Percentiles rank a stretch among this genome's conserved stretches.
Conservation (phyloP, 1,284 basidiomycete genomes). For the Apiotrichum veenhuisii region DNA sequence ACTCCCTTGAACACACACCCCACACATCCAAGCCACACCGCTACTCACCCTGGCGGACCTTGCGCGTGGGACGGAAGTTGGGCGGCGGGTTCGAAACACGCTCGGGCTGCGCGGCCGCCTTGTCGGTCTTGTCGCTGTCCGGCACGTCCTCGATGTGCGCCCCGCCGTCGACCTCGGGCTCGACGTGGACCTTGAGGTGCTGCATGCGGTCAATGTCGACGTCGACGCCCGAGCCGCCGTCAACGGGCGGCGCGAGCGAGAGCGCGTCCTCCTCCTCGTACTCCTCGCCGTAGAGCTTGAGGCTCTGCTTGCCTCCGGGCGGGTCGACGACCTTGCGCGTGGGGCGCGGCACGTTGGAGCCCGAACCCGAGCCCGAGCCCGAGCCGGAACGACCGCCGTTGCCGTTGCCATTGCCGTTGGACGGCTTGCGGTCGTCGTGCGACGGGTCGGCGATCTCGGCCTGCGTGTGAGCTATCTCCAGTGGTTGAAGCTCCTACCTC, state of each 20-base stretch:
- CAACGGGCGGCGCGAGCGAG: constrained; percentile 42
- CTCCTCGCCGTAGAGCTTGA: constrained; percentile 42
- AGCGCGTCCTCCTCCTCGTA: constrained; percentile 48
- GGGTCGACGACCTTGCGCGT: constrained; percentile 47
- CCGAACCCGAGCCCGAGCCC: too few relatives aligned
- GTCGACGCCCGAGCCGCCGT: constrained; percentile 42
- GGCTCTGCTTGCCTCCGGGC: constrained; percentile 43
- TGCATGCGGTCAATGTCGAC: constrained; percentile 44
- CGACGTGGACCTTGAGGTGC: constrained; percentile 42
- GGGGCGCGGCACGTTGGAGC: constrained; percentile 32
- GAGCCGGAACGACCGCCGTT: background rate
- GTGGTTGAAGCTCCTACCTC: constrained; percentile 31
- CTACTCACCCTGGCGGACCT: constrained; percentile 46
- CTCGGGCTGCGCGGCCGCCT: background rate
- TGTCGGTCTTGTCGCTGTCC: background rate
- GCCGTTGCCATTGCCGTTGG: constrained; percentile 29
- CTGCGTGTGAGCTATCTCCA: constrained; percentile 19
- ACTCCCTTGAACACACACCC: too few relatives aligned
- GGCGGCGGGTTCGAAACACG: constrained; percentile 37
- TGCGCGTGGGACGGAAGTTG: constrained; percentile 44
- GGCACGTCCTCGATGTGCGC: constrained; percentile 36
- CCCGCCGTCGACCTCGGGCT: constrained; percentile 39
- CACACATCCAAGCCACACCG: background rate
- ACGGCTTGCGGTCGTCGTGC: constrained; percentile 26
- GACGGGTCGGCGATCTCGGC: constrained; percentile 49